Conservation (phyloP, 805 yeast genomes). For the Metschnikowia santaceciliae region DNA sequence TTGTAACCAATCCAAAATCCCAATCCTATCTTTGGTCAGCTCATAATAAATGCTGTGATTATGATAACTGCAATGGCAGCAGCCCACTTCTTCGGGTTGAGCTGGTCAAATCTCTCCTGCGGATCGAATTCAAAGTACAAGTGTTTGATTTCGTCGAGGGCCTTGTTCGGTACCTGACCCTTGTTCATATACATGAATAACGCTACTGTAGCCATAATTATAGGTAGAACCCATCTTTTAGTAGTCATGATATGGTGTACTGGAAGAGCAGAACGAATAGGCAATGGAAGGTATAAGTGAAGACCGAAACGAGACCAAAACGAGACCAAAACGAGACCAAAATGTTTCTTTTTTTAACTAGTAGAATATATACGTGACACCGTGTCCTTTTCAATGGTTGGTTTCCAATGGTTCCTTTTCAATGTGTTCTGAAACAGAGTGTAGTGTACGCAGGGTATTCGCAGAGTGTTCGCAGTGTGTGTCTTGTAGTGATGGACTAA, state of each 20-base stretch:
- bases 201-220: not conserved
- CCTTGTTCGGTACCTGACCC: not conserved
- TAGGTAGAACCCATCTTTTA: not conserved
- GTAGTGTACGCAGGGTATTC: no score
- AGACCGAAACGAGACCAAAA: no score
- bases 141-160: not conserved
- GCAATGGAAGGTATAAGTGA: no score
- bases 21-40: not conserved
- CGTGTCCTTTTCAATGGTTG: no score
- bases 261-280: not conserved
- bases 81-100: conserved; percentile 11
- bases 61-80: conserved; percentile 6
- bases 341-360: no score
- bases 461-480: no score
- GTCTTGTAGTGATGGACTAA: no score
- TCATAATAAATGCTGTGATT: conserved; percentile 7
- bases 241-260: not conserved
- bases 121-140: conserved; percentile 15
- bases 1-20: not conserved
- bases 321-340: no score
- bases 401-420: no score
- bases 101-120: conserved; percentile 12
- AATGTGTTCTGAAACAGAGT: no score
- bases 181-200: not conserved
- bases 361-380: no score